Percentiles rank a stretch among this genome's conserved stretches.
Evolutionary conservation across 305 asterid species (phyloP).

Genomic region (Rubia peregrina): DNA sequence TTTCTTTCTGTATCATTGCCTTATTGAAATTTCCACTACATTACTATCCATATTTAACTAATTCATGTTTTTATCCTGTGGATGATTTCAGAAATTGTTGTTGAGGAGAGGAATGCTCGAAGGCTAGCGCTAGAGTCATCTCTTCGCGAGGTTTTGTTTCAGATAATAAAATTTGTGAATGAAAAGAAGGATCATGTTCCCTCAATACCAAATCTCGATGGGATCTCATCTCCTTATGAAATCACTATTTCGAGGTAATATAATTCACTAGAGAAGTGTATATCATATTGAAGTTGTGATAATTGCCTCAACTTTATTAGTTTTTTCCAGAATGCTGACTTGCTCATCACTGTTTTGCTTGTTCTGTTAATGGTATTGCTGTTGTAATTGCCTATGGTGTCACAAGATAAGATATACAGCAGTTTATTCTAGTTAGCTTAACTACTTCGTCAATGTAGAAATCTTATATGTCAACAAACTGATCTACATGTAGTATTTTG

Average conservation of each 20-base stretch:
- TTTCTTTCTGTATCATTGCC: slow-evolving; percentile 8
- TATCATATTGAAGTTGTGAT: neutral
- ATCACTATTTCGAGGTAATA: slow-evolving; percentile 80
- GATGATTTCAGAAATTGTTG: slow-evolving; percentile 36
- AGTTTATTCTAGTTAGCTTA: neutral
- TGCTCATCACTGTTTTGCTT: neutral
- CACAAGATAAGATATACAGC: neutral
- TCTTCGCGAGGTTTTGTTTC: slow-evolving; percentile 80
- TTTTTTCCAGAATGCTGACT: neutral
- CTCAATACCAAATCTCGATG: slow-evolving; percentile 72
- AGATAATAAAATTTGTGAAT: slow-evolving; percentile 83
- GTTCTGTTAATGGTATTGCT: neutral
- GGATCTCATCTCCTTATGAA: slow-evolving; percentile 80
- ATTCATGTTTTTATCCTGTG: slow-evolving; percentile 14
- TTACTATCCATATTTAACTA: neutral
- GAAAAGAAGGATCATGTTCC: slow-evolving; percentile 96
- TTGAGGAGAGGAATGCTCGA: slow-evolving; percentile 68
- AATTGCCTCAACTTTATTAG: neutral
- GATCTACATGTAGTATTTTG: neutral
- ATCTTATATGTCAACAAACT: neutral
- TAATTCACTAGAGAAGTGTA: slow-evolving; percentile 7
- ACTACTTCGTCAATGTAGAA: neutral
- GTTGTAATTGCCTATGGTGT: neutral
- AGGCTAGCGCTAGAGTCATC: slow-evolving; percentile 69
- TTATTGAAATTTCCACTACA: neutral